These are phyloP conservation scores for Barnettozyma vustinii DNA, from an alignment of 805 yeast species.

Conservation along the genomic window DNA sequence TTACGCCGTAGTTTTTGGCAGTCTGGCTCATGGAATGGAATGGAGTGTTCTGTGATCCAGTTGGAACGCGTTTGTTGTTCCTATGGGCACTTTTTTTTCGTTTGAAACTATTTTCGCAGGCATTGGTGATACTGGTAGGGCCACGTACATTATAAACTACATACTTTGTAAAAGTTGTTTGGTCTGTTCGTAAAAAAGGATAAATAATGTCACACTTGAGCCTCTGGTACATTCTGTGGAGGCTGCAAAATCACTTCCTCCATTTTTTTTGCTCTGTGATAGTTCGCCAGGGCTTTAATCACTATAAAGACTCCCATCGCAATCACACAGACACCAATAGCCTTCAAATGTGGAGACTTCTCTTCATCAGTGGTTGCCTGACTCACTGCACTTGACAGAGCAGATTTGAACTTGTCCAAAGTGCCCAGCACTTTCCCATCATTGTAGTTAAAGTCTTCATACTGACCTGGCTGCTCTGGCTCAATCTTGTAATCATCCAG, in stretches of 20 bases:
- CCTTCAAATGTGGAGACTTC: constrained; percentile 10
- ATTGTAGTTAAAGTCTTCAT: constrained; percentile 31
- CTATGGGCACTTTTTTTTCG: neutral
- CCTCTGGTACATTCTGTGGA: constrained; percentile 20
- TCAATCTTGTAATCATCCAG: constrained; percentile 35
- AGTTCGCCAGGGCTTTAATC: constrained; percentile 65
- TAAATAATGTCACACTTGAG: constrained; percentile 7
- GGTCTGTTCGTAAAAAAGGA: neutral
- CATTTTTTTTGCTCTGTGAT: constrained; percentile 67
- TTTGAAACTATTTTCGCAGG: neutral
- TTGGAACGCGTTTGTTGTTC: neutral
- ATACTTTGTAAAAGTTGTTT: neutral
- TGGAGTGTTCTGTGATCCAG: neutral
- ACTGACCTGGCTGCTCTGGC: constrained; percentile 52
- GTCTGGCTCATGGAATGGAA: constrained; percentile 4
- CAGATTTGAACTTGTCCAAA: constrained; percentile 21
- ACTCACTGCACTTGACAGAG: constrained; percentile 18
- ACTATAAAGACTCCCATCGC: constrained; percentile 64
- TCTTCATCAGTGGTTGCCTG: constrained; percentile 8
- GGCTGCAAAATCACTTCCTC: constrained; percentile 57
- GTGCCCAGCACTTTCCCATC: constrained; percentile 23
- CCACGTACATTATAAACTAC: neutral
- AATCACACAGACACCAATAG: constrained; percentile 58
- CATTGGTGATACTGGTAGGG: neutral
- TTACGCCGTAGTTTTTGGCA: constrained; percentile 23